Conservation (phyloP, 768 basidiomycete species). For the Agrocybe praecox region DNA sequence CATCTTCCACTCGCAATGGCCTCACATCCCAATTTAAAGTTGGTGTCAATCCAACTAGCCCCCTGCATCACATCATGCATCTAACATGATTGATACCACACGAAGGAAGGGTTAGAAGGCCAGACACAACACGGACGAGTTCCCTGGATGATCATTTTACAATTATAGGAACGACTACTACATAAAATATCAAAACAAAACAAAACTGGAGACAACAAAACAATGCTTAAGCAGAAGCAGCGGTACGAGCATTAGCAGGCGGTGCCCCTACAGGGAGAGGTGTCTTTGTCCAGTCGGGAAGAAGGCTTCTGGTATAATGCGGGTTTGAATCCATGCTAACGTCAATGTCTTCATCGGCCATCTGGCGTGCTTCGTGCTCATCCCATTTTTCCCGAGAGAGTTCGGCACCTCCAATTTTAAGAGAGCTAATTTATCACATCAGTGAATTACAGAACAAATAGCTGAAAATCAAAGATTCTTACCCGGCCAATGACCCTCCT, state of each 20-base stretch:
- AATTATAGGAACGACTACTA: not conserved
- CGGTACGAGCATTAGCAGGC: slow-evolving; percentile 35
- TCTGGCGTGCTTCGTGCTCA: slow-evolving; percentile 47
- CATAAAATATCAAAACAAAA: not conserved
- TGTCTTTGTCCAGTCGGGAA: slow-evolving; percentile 84
- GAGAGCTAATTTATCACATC: slow-evolving; percentile 47
- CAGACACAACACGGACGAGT: no score
- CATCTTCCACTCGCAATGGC: no score
- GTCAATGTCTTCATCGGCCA: slow-evolving; percentile 36
- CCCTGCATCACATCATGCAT: no score
- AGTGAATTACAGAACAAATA: slow-evolving; percentile 2
- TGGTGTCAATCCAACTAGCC: no score
- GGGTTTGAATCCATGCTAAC: slow-evolving; percentile 38
- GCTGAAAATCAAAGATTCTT: slow-evolving; percentile 28
- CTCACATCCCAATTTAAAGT: no score
- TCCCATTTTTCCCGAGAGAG: slow-evolving; percentile 88
- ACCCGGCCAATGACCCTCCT: slow-evolving; percentile 93
- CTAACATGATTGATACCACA: no score
- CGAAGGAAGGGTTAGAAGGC: no score
- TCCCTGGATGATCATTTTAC: not conserved
- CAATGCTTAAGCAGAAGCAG: not conserved
- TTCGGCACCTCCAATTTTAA: slow-evolving; percentile 88
- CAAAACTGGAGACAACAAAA: not conserved
- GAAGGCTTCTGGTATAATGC: slow-evolving; percentile 40
- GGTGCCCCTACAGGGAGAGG: slow-evolving; percentile 69